A percentile compares a stretch with the other conserved stretches of the same genome.
phyloP scores from a whole-genome alignment of 306 rosid species.

The Cicer judaicum region DNA sequence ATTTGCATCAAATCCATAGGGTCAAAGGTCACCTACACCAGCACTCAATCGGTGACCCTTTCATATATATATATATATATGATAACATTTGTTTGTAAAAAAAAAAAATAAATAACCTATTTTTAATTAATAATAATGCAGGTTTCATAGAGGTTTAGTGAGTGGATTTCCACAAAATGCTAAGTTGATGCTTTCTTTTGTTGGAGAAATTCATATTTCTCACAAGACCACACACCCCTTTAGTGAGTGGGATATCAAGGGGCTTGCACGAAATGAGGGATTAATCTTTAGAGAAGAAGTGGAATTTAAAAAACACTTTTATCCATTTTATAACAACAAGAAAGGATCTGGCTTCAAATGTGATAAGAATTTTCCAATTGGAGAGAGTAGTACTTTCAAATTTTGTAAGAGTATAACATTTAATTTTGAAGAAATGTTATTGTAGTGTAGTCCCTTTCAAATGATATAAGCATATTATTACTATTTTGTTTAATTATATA shows the following conservation, averaged over 20 bases:
- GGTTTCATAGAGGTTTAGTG: conserved; percentile 39
- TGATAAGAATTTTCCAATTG: conserved; percentile 28
- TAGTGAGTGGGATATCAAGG: conserved; percentile 41
- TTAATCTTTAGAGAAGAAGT: conserved; percentile 11
- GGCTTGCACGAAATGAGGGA: conserved; percentile 18
- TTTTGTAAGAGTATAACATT: background rate
- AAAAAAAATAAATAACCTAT: too few species aligned
- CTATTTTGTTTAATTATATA: too few species aligned
- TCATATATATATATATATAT: too few species aligned
- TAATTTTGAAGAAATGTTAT: background rate
- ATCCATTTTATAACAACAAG: conserved; percentile 44
- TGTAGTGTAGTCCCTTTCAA: background rate
- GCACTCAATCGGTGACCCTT: too few species aligned
- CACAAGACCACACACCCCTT: conserved; percentile 55
- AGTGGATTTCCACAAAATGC: conserved; percentile 37
- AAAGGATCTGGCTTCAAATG: conserved; percentile 28
- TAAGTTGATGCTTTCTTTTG: background rate
- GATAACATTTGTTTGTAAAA: too few species aligned
- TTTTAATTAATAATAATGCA: background rate
- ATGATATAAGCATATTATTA: too few species aligned
- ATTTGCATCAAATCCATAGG: too few species aligned
- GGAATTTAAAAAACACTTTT: background rate
- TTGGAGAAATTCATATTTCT: conserved; percentile 50
- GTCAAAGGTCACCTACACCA: too few species aligned
- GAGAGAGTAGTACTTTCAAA: conserved; percentile 41